Conservation (phyloP, 2,329 filamentous ascomycete genomes). For the Monilinia fructigena region DNA sequence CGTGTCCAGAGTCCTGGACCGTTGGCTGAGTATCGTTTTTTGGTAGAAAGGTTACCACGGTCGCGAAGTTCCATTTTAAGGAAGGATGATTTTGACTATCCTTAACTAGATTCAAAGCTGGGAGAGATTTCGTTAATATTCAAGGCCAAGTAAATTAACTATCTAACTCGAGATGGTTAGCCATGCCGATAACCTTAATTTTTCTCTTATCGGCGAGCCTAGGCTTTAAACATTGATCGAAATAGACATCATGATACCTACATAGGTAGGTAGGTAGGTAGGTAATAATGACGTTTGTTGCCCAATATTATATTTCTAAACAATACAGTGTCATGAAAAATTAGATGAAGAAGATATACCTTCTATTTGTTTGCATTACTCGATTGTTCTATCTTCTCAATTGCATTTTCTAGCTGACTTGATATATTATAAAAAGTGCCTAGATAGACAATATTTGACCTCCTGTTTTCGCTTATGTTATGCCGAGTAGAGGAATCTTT, state of each 20-base stretch:
- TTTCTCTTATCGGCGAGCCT: conserved; percentile 8
- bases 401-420: neutral
- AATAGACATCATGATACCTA: neutral
- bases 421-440: neutral
- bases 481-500: neutral
- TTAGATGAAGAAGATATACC: neutral
- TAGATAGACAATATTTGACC: neutral
- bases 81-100: conserved; percentile 3
- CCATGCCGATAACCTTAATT: conserved; percentile 13
- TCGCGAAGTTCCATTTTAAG: conserved; percentile 18
- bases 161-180: conserved; percentile 18
- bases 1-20: conserved; percentile 17
- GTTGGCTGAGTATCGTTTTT: conserved; percentile 18
- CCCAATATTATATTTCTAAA: neutral
- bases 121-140: conserved; percentile 18
- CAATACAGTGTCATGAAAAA: neutral
- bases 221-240: neutral
- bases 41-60: neutral
- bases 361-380: neutral
- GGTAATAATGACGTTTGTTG: too few relatives aligned
- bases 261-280: too few relatives aligned
- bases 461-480: conserved; percentile 15
- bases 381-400: too few relatives aligned
- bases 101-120: neutral
- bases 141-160: conserved; percentile 2